These are phyloP conservation scores for Thermoascus crustaceus DNA, from an alignment of 2,329 filamentous ascomycete species.

Conservation along the genomic window DNA sequence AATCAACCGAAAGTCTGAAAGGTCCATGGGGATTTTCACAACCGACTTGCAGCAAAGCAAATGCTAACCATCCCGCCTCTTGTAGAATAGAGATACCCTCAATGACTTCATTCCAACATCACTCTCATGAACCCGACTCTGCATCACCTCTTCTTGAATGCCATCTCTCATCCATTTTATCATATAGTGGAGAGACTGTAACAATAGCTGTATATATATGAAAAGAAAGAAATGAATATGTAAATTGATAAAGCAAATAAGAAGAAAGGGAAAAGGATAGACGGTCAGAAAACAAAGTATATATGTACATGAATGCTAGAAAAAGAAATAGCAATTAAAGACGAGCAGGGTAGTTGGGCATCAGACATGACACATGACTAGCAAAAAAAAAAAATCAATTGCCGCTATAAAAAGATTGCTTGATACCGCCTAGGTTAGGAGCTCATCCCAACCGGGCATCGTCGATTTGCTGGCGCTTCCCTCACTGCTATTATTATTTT, in stretches of 20 bases:
- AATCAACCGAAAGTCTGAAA: constrained; percentile 2
- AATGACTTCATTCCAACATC: no score
- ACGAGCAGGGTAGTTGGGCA: not conserved
- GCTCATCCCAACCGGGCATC: constrained; percentile 1
- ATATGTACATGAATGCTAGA: constrained; percentile 13
- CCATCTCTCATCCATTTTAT: constrained; percentile 6
- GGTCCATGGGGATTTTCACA: no score
- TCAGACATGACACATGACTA: not conserved
- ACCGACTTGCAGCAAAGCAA: no score
- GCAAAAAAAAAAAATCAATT: not conserved
- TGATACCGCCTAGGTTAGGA: not conserved
- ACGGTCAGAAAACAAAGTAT: constrained; percentile 7
- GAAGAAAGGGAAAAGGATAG: constrained; percentile 7
- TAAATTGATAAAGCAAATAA: constrained; percentile 3
- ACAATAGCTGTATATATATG: not conserved
- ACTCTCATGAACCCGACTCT: no score
- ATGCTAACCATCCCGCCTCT: not conserved
- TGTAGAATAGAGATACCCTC: no score
- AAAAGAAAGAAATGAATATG: not conserved
- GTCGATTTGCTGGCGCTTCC: not conserved
- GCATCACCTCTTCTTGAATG: no score
- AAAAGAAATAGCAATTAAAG: not conserved
- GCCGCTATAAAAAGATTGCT: not conserved
- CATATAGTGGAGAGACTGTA: constrained; percentile 9
- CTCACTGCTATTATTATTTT: no score